Percentiles rank a stretch among this genome's conserved stretches.
Evolutionary conservation across 164 flowering plant species (phyloP).

Genomic region (Magnolia kwangsiensis): DNA sequence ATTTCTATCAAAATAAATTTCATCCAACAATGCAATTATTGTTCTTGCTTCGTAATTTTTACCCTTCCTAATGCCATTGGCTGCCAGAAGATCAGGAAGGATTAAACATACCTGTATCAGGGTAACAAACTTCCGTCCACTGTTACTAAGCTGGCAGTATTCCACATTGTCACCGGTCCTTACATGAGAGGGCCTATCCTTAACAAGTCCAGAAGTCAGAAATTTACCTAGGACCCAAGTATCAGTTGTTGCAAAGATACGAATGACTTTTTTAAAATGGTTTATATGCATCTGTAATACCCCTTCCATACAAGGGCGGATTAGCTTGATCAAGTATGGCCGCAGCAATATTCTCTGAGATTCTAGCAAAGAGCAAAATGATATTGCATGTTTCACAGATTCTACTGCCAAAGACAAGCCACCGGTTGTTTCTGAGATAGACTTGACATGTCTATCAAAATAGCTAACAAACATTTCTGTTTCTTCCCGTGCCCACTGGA

Average conservation of each 20-base stretch:
- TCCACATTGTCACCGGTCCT: slow-evolving; percentile 33
- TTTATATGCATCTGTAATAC: slow-evolving; percentile 35
- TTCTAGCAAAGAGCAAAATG: slow-evolving; percentile 55
- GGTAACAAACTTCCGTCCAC: slow-evolving; percentile 56
- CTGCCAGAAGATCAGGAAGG: background rate
- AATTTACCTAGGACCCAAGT: slow-evolving; percentile 57
- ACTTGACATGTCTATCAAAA: slow-evolving; percentile 37
- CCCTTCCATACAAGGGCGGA: slow-evolving; percentile 52
- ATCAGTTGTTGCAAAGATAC: slow-evolving; percentile 46
- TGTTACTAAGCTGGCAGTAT: slow-evolving; percentile 52
- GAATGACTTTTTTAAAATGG: slow-evolving; percentile 49
- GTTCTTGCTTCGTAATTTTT: background rate
- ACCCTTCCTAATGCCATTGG: background rate
- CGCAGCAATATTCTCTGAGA: slow-evolving; percentile 37
- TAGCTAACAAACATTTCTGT: slow-evolving; percentile 37
- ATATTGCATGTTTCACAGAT: slow-evolving; percentile 38
- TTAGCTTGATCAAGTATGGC: slow-evolving; percentile 44
- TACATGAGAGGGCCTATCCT: slow-evolving; percentile 18
- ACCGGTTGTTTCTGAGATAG: slow-evolving; percentile 45
- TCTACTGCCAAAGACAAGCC: slow-evolving; percentile 45
- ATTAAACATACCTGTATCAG: slow-evolving; percentile 47
- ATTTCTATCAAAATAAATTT: too few relatives aligned
- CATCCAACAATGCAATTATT: background rate
- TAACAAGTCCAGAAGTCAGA: slow-evolving; percentile 37
- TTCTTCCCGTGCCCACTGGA: slow-evolving; percentile 61